Base-by-base conservation (phyloP, 768 basidiomycete species). In the Sutorius australiensis region DNA sequence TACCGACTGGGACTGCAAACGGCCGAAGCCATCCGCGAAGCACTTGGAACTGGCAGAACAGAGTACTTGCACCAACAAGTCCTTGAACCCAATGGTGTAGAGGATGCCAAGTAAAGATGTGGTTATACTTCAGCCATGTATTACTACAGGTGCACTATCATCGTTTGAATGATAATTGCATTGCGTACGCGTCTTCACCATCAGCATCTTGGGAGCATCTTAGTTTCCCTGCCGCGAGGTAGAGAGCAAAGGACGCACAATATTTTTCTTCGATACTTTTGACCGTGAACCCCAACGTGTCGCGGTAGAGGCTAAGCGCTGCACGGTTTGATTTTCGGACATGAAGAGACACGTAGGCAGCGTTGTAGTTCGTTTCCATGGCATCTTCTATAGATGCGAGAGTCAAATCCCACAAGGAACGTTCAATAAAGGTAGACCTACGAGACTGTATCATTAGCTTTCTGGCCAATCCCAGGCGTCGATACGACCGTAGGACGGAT, bases 301-400 rank as follows among this genome's bases (percentile, higher is more conserved):
- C 94, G 44, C 83, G 80, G 68, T 98, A 98, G 48, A 98, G 75
- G 11, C 80, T 82, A 40, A 98, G 82, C 1, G 95, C 95, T 0
- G 95, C 92, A 51, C 88, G 84, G 66, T 98, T 98, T n/a, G 92
- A 92, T 72, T 92, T 90, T 42, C 95, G 81, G 28, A 98, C 95
- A 61, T 98, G 94, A 19, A 98, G 74, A 0, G 90, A 91, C 17
- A 94, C 90, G 61, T 86, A 89, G 16, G 83, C 70, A 0, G 93
- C 94, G 33, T 82, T 80, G 74, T 95, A 95, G n/a, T 92, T 79
- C 2, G 82, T 80, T 13, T 81, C 77, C 95, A 98, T 98, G 1
- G 95, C 91, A 56, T 92, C 84, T 69, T 98, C 95, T 95, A 64
- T 24, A 24, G 28, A 46, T 21, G 16, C 47, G 21, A 32, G 42